A percentile compares a stretch with the other conserved stretches of the same genome.
Evolutionary conservation across 805 yeast species (phyloP).

Genomic region (Saturnispora galanensis): DNA sequence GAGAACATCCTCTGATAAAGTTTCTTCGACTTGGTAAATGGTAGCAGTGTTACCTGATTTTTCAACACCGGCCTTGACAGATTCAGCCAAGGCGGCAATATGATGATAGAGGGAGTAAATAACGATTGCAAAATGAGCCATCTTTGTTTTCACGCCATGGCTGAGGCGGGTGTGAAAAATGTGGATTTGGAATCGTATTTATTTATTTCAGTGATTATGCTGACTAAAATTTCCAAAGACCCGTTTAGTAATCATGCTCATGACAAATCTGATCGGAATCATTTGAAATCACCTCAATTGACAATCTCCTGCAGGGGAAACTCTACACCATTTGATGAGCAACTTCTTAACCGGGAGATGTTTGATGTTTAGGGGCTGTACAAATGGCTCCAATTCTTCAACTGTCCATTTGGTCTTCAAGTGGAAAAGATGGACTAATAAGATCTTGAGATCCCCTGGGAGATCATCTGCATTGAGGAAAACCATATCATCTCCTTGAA

Average conservation of each 20-base stretch:
- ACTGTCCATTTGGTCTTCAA: conserved; percentile 51
- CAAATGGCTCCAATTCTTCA: conserved; percentile 53
- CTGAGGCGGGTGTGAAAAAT: no score
- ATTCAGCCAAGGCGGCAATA: conserved; percentile 55
- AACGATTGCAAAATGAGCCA: conserved; percentile 31
- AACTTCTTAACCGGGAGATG: no score
- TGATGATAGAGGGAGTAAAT: conserved; percentile 77
- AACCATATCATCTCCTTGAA: conserved; percentile 13
- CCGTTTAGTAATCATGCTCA: no score
- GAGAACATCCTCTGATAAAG: conserved; percentile 52
- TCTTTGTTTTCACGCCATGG: neutral
- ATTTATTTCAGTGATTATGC: neutral
- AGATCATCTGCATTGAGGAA: neutral
- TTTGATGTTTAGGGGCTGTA: conserved; percentile 41
- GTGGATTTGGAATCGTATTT: neutral
- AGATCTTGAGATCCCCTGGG: conserved; percentile 29
- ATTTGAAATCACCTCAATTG: no score
- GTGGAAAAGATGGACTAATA: conserved; percentile 45
- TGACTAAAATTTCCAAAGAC: neutral
- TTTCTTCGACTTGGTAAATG: conserved; percentile 69
- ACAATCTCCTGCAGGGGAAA: no score
- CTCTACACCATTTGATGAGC: no score
- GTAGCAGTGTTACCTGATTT: conserved; percentile 61
- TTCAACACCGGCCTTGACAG: conserved; percentile 57
- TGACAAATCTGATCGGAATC: no score